Percentiles rank a stretch among this genome's conserved stretches.
Conservation (phyloP, 176 grass and related monocot species). For the Phyllostachys edulis region DNA sequence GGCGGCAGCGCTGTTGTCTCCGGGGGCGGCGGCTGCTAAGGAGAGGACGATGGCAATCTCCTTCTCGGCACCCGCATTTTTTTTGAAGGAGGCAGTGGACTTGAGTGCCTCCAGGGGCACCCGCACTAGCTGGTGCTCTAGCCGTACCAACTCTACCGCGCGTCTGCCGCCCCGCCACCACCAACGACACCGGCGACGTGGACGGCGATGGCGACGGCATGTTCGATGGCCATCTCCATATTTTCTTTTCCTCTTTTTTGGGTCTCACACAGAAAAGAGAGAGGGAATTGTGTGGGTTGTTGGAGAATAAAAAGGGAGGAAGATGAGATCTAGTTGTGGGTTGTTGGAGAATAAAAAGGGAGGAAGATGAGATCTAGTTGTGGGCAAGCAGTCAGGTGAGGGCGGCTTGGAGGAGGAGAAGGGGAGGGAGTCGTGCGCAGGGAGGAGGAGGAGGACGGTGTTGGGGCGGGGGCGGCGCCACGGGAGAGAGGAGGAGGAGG, state of each 20-base stretch:
- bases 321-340: no score
- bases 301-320: neutral
- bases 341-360: no score
- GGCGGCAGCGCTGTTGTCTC: constrained; percentile 28
- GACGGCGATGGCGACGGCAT: constrained; percentile 40
- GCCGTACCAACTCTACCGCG: constrained; percentile 70
- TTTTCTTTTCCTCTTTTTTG: no score
- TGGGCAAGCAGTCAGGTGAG: no score
- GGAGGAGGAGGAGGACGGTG: no score
- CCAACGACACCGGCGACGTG: constrained; percentile 24
- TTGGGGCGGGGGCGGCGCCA: no score
- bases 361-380: neutral
- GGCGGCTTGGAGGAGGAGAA: no score
- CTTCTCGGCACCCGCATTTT: constrained; percentile 54
- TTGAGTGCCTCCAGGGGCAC: constrained; percentile 84
- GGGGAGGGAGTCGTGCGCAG: no score
- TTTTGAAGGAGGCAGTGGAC: constrained; percentile 46
- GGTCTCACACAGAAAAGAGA: neutral
- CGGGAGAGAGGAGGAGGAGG: no score
- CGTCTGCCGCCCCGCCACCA: no score
- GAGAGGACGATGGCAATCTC: constrained; percentile 69
- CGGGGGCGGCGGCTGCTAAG: neutral
- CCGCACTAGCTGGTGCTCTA: constrained; percentile 84
- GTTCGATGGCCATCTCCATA: constrained; percentile 95
- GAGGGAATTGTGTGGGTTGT: constrained; percentile 5